phyloP scores from a whole-genome alignment of 192 early-diverging fungal species.

The Podila epicladia region DNA sequence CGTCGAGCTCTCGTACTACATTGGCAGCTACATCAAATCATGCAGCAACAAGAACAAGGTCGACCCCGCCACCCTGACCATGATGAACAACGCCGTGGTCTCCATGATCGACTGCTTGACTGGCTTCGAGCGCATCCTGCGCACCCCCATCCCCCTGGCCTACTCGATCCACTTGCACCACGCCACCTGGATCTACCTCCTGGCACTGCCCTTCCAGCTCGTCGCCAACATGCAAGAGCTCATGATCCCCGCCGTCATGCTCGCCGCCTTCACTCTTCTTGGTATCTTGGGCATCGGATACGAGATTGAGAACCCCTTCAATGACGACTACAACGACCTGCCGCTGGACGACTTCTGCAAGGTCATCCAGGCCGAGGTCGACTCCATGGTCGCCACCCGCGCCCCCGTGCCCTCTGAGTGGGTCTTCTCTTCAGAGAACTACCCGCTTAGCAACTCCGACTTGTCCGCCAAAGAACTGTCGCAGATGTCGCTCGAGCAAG shows the following conservation, averaged over 20 bases:
- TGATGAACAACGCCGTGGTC: conserved; percentile 61
- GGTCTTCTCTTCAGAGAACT: conserved; percentile 52
- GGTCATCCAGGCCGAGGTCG: conserved; percentile 41
- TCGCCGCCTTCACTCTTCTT: conserved; percentile 78
- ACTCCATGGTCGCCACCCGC: conserved; percentile 30
- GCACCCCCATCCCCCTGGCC: conserved; percentile 88
- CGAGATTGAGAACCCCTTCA: conserved; percentile 96
- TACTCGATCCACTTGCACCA: conserved; percentile 93
- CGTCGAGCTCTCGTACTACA: conserved; percentile 67
- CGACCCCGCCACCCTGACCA: conserved; percentile 55
- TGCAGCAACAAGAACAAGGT: conserved; percentile 48
- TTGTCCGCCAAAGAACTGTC: conserved; percentile 49
- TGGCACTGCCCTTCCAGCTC: conserved; percentile 86
- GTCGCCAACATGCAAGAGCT: conserved; percentile 58
- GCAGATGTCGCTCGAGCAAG: conserved; percentile 35
- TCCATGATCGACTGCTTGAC: conserved; percentile 66
- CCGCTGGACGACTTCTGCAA: conserved; percentile 67
- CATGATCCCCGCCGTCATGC: conserved; percentile 74
- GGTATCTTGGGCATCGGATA: conserved; percentile 88
- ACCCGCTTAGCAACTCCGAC: conserved; percentile 30
- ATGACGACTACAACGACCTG: conserved; percentile 81
- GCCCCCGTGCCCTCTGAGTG: conserved; percentile 36
- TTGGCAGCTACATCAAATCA: conserved; percentile 63
- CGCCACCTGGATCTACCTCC: conserved; percentile 76
- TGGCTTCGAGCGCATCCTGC: conserved; percentile 84